Evolutionary conservation across 2,329 filamentous ascomycete genomes (phyloP), one percentile per base, ranked within the genome.

Genomic region (Ceratocystis cubensis): DNA sequence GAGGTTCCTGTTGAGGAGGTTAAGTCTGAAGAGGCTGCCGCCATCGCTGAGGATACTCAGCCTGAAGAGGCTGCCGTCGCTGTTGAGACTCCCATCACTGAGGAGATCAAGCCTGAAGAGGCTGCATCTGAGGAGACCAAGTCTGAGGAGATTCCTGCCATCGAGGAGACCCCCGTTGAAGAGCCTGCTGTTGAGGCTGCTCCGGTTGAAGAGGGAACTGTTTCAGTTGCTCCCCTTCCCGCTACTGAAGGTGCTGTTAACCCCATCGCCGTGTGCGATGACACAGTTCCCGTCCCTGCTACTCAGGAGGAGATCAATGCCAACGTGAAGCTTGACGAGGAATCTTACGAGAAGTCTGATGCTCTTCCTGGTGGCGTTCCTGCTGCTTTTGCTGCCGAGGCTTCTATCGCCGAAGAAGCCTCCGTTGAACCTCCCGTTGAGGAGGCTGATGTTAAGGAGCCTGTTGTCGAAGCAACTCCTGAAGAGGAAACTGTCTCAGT

Each of bases 321-420:
- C 68, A 87, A 91, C 63, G 82, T 96, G 72, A 84, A 86, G 72
- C 82, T 89, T 22, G 92, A 96, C 74, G 83, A 91, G 75, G 89
- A 86, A 71, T 93, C 90, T 1, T 97, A 96, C 76, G 88, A 95
- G 75, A 89, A 89, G 75, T 85, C 86, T 70, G 88, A 88, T 72
- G 82, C 85, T 67, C 75, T 86, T 53, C 80, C 81, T 63, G 82
- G 81, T 70, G 72, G 78, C 56, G 77, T 79, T 5, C 83, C 87
- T n/a, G 88, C 90, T 73, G 87, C 88, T 10, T 86, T 85, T 70
- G 86, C 81, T 46, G 79, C 84, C 89, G 71, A 91, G 91, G 82
- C 83, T 82, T 67, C 33, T 17, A 46, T 44, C n/a, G 79, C 95
- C 7, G 78, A 91, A 61, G 63, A 65, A n/a, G 33, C 20, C 80